These are phyloP conservation scores for Globisporangium heterothallicum DNA, from an alignment of 352 stramenopile genomes.

Conservation along the genomic window DNA sequence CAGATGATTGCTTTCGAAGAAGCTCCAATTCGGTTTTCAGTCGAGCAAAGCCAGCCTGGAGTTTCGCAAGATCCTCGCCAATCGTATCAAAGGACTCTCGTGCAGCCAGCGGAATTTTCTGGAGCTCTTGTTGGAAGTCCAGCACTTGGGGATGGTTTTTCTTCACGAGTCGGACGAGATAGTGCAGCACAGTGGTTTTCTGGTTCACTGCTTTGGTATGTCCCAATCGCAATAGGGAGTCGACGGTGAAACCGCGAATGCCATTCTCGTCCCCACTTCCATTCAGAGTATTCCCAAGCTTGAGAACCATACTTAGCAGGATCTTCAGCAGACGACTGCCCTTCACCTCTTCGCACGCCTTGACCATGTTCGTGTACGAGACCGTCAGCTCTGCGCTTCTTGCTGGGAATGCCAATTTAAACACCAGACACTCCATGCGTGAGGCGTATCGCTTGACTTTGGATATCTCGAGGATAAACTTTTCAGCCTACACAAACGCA, in stretches of 20 bases:
- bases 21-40: constrained; percentile 40
- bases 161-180: constrained; percentile 94
- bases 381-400: constrained; percentile 77
- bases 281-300: constrained; percentile 96
- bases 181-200: constrained; percentile 98
- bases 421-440: constrained; percentile 79
- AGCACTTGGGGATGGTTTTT: constrained; percentile 92
- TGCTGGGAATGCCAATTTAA: constrained; percentile 65
- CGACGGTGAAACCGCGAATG: constrained; percentile 94
- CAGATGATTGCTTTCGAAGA: constrained; percentile 33
- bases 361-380: constrained; percentile 80
- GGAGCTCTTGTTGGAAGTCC: constrained; percentile 89
- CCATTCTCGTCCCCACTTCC: constrained; percentile 81
- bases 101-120: constrained; percentile 77
- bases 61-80: constrained; percentile 53
- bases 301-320: constrained; percentile 96
- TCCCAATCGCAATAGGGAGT: constrained; percentile 89
- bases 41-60: constrained; percentile 43
- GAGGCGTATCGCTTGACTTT: constrained; percentile 66
- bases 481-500: constrained; percentile 43
- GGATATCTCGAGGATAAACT: constrained; percentile 86
- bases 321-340: constrained; percentile 90
- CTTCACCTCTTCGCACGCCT: constrained; percentile 92
- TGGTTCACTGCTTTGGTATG: constrained; percentile 96
- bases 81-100: constrained; percentile 72